Conservation (phyloP, 73 alveolate genomes). For the Paramecium sonneborni region DNA sequence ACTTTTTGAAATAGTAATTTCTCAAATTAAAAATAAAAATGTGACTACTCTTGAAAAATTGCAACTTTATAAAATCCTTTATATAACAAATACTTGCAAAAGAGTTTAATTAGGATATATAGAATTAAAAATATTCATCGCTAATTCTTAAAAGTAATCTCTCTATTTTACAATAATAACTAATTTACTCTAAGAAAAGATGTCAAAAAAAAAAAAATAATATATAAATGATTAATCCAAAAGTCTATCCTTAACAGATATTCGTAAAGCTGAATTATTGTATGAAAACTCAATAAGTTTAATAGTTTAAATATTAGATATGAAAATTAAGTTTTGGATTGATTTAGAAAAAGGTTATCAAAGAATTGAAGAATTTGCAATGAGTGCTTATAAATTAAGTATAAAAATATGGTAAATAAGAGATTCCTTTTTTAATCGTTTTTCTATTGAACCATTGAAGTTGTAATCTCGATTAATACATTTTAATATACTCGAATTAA, state of each 20-base stretch:
- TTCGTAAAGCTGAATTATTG: neutral
- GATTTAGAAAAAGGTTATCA: neutral
- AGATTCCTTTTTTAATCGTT: neutral
- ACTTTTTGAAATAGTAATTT: neutral
- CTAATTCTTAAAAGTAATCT: neutral
- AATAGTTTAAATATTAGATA: neutral
- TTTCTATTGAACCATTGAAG: neutral
- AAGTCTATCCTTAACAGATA: neutral
- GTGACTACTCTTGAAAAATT: neutral
- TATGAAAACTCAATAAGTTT: neutral
- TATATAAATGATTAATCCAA: neutral
- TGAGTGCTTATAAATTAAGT: neutral
- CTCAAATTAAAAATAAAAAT: neutral
- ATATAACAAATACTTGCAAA: neutral
- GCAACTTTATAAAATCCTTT: neutral
- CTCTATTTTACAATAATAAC: neutral
- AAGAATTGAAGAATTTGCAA: neutral
- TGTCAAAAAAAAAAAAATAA: neutral
- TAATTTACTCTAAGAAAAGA: neutral
- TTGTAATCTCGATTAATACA: neutral
- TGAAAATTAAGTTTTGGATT: constrained; percentile 5
- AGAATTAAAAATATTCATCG: neutral
- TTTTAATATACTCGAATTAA: neutral
- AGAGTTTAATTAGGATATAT: neutral
- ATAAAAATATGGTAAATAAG: neutral